Percentiles rank a stretch among this genome's conserved stretches.
Evolutionary conservation across 2,329 filamentous ascomycete genomes (phyloP).

Genomic region (Fusarium caatingaense): DNA sequence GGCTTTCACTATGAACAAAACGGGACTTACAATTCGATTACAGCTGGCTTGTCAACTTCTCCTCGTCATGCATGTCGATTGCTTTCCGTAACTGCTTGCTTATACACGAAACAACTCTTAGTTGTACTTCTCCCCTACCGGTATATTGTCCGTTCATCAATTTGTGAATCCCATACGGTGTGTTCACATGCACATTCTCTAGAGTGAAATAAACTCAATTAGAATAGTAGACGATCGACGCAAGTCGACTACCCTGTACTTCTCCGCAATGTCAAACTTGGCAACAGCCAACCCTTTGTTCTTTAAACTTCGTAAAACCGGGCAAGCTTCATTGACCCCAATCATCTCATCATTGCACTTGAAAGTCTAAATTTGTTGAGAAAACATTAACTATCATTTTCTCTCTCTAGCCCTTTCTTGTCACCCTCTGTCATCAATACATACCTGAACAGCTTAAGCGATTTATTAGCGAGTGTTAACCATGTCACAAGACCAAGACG

Average conservation of each 20-base stretch:
- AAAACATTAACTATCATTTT: too few species aligned
- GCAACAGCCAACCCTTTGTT: constrained; percentile 13
- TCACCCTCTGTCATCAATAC: too few species aligned
- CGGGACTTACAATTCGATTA: too few species aligned
- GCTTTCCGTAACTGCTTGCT: neutral
- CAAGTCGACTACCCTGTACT: constrained; percentile 21
- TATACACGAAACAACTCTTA: neutral
- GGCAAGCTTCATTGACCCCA: neutral
- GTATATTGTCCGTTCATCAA: neutral
- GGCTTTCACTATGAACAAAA: too few species aligned
- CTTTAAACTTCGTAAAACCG: neutral
- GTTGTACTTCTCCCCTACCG: neutral
- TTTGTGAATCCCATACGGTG: neutral
- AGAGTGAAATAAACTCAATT: neutral
- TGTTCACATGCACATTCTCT: neutral
- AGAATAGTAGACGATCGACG: neutral
- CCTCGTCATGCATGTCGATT: neutral
- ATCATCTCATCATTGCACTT: neutral
- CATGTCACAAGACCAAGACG: constrained; percentile 45
- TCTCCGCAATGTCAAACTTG: constrained; percentile 32
- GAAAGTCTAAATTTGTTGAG: neutral
- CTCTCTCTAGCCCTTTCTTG: neutral
- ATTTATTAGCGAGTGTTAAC: neutral
- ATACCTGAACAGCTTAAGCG: neutral
- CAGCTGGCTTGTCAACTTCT: too few species aligned